Conservation (phyloP, 1,284 basidiomycete genomes). For the Naganishia sp. region DNA sequence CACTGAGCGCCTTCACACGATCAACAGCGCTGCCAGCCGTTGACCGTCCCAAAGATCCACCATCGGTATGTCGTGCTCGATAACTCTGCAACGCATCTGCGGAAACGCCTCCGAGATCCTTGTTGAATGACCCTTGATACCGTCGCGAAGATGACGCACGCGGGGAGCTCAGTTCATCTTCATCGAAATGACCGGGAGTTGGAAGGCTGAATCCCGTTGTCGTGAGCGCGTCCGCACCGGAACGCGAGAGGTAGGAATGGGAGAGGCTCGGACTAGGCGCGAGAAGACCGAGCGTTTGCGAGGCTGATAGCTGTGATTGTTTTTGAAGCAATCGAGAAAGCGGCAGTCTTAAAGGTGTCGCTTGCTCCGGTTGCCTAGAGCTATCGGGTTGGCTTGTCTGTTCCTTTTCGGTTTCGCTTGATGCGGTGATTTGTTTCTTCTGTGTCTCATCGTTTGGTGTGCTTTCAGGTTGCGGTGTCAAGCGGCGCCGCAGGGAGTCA, state of each 20-base stretch:
- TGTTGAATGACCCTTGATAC: neutral
- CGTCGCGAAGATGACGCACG: constrained; percentile 10
- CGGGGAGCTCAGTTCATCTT: constrained; percentile 8
- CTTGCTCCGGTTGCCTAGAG: neutral
- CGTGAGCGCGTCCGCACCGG: constrained; percentile 7
- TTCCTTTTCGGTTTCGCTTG: neutral
- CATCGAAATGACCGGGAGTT: constrained; percentile 4
- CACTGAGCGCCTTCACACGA: constrained; percentile 5
- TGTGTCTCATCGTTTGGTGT: neutral
- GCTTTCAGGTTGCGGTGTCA: constrained; percentile 7
- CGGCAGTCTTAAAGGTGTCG: constrained; percentile 5
- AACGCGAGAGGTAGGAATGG: constrained; percentile 17
- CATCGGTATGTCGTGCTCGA: constrained; percentile 15
- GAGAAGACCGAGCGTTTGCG: constrained; percentile 21
- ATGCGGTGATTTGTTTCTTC: neutral
- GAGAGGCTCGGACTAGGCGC: constrained; percentile 14
- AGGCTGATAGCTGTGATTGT: constrained; percentile 13
- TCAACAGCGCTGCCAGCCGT: constrained; percentile 17
- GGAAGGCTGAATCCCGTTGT: constrained; percentile 24
- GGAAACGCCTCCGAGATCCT: constrained; percentile 13
- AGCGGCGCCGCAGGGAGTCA: constrained; percentile 19
- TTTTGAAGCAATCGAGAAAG: constrained; percentile 19
- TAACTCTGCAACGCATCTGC: constrained; percentile 19
- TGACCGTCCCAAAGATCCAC: constrained; percentile 12
- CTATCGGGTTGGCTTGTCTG: constrained; percentile 4